These are phyloP conservation scores for Solanum bulbocastanum DNA, from an alignment of 257 asterid genomes.

Conservation along the genomic window DNA sequence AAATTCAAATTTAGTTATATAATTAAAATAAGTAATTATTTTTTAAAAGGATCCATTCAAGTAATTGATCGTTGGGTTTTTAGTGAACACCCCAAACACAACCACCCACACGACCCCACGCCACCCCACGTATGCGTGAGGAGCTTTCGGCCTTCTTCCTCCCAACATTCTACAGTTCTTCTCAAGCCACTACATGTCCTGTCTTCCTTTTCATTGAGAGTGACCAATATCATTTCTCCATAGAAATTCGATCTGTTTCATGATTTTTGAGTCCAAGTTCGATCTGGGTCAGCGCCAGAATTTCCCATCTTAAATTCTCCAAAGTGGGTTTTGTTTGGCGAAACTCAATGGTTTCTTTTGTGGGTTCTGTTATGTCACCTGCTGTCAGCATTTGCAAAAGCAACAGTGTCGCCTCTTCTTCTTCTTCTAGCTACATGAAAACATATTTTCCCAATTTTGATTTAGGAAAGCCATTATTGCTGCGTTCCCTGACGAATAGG, in stretches of 20 bases:
- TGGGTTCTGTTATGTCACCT: constrained; percentile 21
- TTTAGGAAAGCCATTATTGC: constrained; percentile 12
- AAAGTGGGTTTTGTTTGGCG: background rate
- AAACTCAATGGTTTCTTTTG: constrained; percentile 8
- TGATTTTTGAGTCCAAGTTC: constrained; percentile 3
- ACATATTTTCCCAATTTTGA: constrained; percentile 8
- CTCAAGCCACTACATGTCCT: background rate
- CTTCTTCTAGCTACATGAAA: background rate
- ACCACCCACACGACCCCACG: background rate
- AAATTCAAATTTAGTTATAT: no score
- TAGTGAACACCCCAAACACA: background rate
- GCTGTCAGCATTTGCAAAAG: constrained; percentile 14
- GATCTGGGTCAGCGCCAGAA: constrained; percentile 7
- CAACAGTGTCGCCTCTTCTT: constrained; percentile 9
- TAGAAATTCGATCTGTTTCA: background rate
- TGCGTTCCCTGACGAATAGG: background rate
- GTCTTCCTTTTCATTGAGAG: background rate
- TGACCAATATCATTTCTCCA: background rate
- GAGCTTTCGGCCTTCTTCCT: background rate
- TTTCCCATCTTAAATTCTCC: constrained; percentile 4
- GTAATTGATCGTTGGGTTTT: background rate
- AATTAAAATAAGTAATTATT: no score
- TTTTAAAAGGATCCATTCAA: no score
- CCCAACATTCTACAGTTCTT: background rate
- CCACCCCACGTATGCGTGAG: background rate